phyloP scores from a whole-genome alignment of 1,284 basidiomycete genomes.

The Heterobasidion occidentale region DNA sequence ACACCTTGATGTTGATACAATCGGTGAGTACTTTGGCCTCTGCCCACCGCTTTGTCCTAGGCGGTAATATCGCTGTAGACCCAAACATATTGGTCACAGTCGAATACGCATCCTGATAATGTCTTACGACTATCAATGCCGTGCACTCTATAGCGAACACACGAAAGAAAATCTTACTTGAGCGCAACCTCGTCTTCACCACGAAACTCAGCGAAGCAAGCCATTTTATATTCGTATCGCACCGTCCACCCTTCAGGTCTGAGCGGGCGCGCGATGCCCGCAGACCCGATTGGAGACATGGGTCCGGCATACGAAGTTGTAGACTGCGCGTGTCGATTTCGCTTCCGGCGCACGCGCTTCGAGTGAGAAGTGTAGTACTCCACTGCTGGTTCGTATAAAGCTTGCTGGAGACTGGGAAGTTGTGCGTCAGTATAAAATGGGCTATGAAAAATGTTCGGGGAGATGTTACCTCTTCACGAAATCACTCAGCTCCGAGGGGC shows the following conservation, averaged over 20 bases:
- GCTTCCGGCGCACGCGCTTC: constrained; percentile 84
- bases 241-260: constrained; percentile 89
- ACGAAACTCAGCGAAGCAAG: constrained; percentile 90
- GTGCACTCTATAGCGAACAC: constrained; percentile 9
- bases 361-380: constrained; percentile 93
- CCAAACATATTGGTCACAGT: constrained; percentile 81
- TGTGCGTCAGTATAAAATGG: constrained; percentile 1
- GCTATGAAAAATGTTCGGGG: neutral
- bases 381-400: constrained; percentile 79
- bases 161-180: constrained; percentile 43
- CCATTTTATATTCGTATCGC: constrained; percentile 96
- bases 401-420: constrained; percentile 66
- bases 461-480: constrained; percentile 66
- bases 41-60: constrained; percentile 95
- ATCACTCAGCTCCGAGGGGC: constrained; percentile 71
- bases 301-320: constrained; percentile 38
- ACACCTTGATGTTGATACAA: constrained; percentile 80
- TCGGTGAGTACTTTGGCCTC: constrained; percentile 96
- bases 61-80: constrained; percentile 78
- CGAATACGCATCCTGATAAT: constrained; percentile 88
- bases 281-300: constrained; percentile 33
- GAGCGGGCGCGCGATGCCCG: constrained; percentile 47
- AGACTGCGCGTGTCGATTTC: constrained; percentile 64
- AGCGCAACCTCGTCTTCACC: constrained; percentile 86
- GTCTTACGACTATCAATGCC: constrained; percentile 35